A percentile compares a stretch with the other conserved stretches of the same genome.
Conservation (phyloP, 208 protist species). For the Crithidia acanthocephali region DNA sequence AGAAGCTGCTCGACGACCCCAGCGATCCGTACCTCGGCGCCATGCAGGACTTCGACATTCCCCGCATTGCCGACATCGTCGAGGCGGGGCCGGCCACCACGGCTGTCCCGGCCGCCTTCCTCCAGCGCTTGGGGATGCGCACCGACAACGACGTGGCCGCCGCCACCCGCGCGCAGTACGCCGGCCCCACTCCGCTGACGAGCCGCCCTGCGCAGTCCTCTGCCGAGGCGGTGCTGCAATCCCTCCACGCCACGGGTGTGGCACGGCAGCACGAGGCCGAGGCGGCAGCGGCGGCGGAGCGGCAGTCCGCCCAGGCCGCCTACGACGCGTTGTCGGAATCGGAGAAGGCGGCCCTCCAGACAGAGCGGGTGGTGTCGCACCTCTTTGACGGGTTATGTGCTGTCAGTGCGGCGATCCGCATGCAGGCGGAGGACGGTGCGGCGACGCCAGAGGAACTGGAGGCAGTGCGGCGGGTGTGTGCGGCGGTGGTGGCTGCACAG, state of each 20-base stretch:
- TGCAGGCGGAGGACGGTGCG: conserved; percentile 37
- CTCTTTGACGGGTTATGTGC: conserved; percentile 67
- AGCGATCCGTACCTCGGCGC: conserved; percentile 59
- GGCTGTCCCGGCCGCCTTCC: conserved; percentile 21
- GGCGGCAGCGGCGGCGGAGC: conserved; percentile 14
- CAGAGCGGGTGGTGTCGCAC: conserved; percentile 37
- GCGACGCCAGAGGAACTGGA: conserved; percentile 39
- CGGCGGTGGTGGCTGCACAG: conserved; percentile 22
- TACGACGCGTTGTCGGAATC: conserved; percentile 32
- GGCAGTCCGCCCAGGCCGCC: conserved; percentile 22
- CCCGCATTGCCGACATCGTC: conserved; percentile 47
- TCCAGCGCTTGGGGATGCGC: conserved; percentile 26
- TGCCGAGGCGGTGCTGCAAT: conserved; percentile 48
- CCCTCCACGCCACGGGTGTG: conserved; percentile 35
- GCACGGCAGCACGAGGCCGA: conserved; percentile 24
- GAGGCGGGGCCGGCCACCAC: conserved; percentile 15
- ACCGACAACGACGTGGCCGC: conserved; percentile 14
- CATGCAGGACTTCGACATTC: conserved; percentile 58
- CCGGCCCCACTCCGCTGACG: conserved; percentile 26
- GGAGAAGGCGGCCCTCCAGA: conserved; percentile 30
- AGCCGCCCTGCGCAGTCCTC: conserved; percentile 19
- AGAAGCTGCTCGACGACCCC: conserved; percentile 50
- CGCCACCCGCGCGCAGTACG: conserved; percentile 13
- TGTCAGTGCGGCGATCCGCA: conserved; percentile 50
- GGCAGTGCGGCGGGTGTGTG: conserved; percentile 47